Percentiles rank a stretch among this genome's conserved stretches.
phyloP scores from a whole-genome alignment of 192 early-diverging fungal species.

The Coemansia sp. region DNA sequence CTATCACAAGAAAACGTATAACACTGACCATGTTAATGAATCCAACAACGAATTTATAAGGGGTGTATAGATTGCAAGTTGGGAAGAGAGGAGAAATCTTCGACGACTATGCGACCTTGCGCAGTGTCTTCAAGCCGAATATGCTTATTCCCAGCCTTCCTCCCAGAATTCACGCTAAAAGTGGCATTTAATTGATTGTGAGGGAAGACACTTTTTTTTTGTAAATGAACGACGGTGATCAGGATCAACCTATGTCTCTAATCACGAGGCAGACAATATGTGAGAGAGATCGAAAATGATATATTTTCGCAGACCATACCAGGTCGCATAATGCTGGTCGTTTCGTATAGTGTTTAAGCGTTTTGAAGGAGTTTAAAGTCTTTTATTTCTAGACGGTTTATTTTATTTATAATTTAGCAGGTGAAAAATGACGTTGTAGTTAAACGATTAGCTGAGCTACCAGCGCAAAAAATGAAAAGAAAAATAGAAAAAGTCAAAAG shows the following conservation, averaged over 20 bases:
- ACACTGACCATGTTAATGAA: conserved; percentile 49
- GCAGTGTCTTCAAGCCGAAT: conserved; percentile 1
- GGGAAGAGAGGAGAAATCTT: conserved; percentile 36
- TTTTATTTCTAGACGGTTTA: neutral
- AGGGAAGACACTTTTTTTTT: neutral
- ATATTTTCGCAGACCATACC: no score
- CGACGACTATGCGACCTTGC: neutral
- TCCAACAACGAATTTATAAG: conserved; percentile 26
- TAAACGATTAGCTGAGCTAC: neutral
- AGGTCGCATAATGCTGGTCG: no score
- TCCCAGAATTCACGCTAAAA: neutral
- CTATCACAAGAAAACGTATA: neutral
- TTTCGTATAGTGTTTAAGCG: neutral
- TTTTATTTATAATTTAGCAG: neutral
- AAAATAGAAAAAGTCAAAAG: neutral
- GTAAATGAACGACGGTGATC: neutral
- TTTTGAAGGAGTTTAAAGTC: neutral
- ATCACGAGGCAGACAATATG: neutral
- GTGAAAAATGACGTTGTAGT: neutral
- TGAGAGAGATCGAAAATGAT: no score
- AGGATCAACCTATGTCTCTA: neutral
- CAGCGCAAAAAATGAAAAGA: neutral
- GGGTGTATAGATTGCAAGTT: conserved; percentile 17
- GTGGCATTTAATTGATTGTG: neutral
- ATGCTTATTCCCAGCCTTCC: neutral